phyloP scores from a whole-genome alignment of 495 filamentous ascomycete species.

The Aspergillus diversus region DNA sequence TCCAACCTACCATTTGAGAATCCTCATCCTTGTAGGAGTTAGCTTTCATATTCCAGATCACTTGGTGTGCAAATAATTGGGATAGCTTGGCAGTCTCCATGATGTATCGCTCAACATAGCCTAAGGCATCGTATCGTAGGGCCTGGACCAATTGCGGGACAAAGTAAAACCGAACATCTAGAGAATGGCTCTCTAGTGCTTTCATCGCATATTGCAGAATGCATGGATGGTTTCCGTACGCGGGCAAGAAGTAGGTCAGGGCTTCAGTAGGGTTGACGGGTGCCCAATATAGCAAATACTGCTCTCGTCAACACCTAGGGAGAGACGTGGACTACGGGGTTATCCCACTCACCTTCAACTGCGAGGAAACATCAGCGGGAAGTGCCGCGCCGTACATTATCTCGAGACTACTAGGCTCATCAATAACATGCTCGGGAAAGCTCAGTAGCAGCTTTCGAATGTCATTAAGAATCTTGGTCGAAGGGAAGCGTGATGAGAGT shows the following conservation, averaged over 20 bases:
- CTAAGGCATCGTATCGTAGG: slow-evolving; percentile 90
- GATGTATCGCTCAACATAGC: slow-evolving; percentile 96
- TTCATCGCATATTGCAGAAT: slow-evolving; percentile 98
- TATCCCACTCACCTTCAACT: slow-evolving; percentile 69
- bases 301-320: slow-evolving; percentile 26
- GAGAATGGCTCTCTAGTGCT: slow-evolving; percentile 86
- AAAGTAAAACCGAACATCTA: slow-evolving; percentile 98
- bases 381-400: slow-evolving; percentile 77
- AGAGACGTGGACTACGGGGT: background rate
- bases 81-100: slow-evolving; percentile 94
- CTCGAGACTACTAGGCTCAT: slow-evolving; percentile 78
- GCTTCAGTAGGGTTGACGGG: slow-evolving; percentile 92
- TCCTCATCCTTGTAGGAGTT: slow-evolving; percentile 98
- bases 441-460: slow-evolving; percentile 78
- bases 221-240: slow-evolving; percentile 92
- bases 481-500: slow-evolving; percentile 76
- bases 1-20: slow-evolving; percentile 71
- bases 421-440: slow-evolving; percentile 78
- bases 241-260: slow-evolving; percentile 87
- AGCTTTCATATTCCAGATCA: slow-evolving; percentile 99
- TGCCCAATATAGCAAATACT: slow-evolving; percentile 94
- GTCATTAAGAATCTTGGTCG: slow-evolving; percentile 68
- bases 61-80: slow-evolving; percentile 96
- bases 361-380: slow-evolving; percentile 76
- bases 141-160: slow-evolving; percentile 97